These are phyloP conservation scores for Metarhizium rileyi DNA, from an alignment of 2,329 filamentous ascomycete genomes.

Conservation along the genomic window DNA sequence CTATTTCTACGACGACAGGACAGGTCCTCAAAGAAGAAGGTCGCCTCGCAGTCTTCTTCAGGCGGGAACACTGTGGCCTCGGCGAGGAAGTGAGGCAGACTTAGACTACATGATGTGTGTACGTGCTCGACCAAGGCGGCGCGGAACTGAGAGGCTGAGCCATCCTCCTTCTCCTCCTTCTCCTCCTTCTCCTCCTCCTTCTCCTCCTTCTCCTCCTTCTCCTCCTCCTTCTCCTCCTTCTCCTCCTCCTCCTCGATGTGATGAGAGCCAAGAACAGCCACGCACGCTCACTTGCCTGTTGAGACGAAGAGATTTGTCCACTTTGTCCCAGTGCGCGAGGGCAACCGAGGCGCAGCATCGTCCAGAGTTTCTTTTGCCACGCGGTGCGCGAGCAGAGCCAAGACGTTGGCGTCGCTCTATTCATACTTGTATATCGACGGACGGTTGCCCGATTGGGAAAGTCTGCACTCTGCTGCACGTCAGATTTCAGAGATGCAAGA, in stretches of 20 bases:
- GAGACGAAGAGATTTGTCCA: neutral
- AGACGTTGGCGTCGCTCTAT: neutral
- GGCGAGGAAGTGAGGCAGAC: neutral
- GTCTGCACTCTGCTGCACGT: neutral
- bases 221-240: neutral
- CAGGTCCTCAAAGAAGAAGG: too few species aligned
- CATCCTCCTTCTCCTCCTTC: neutral
- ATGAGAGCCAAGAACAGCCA: neutral
- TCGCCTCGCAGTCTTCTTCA: too few species aligned
- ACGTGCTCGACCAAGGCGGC: too few species aligned
- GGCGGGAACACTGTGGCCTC: neutral
- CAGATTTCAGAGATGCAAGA: neutral
- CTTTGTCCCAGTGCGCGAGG: neutral
- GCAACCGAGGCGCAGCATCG: neutral
- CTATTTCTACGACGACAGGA: too few species aligned
- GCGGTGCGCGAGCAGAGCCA: neutral
- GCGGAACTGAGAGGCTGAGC: neutral
- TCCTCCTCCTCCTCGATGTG: neutral
- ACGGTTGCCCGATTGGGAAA: conserved; percentile 1
- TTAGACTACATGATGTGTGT: neutral
- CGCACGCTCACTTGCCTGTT: neutral
- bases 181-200: neutral
- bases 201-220: neutral
- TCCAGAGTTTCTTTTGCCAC: neutral
- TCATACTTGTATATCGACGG: neutral